Base-by-base conservation (phyloP, 2,329 filamentous ascomycete genomes). In the Penicillium polonicum region DNA sequence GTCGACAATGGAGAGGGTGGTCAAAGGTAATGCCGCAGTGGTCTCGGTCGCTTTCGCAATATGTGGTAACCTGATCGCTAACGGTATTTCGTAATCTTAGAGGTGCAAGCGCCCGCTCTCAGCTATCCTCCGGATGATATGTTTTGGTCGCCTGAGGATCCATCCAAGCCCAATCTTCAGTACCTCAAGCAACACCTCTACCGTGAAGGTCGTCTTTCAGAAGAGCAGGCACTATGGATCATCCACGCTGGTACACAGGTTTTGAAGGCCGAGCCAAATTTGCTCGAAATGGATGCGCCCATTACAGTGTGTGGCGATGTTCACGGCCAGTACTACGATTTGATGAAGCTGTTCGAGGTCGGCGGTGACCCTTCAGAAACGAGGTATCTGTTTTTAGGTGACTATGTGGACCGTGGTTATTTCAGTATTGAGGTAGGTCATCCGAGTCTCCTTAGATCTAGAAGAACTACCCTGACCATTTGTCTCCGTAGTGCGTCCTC, bases 311-410 rank as follows among this genome's bases (percentile, higher is more conserved):
- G 94, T 71, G 94, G 94, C 73, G 94, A 99, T 72, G 92, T 99
- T 54, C 94, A 99, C 77, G 94, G 94, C 66, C 94, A 99, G 79
- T 99, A 97, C 80, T 99, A 96, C 76, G 94, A 99, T 76, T 79
- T 99, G 73, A 99, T 99, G 94, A 99, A 99, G 82, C 84, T 99
- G 35, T 99, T 99, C 71, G 94, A 99, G 78, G 94, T 99, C 51
- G 94, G 94, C 65, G 94, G 94, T 64, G 94, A 99, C 76, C 94
- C 94, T 41, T 86, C 93, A 53, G 94, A 99, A 79, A 99, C 94
- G 31, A 83, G 94, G 71, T 99, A 99, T 78, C 85, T 99, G 59
- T 99, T 99, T 79, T 81, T 99, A 64, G 94, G 94, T 60, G 94
- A 99, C 78, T 99, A 99, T 74, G 94, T 99, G 64, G 94, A 99